Percentiles rank a stretch among this genome's conserved stretches.
Evolutionary conservation across 176 grass and related monocot genomes (phyloP).

Genomic region (Ensete glaucum): DNA sequence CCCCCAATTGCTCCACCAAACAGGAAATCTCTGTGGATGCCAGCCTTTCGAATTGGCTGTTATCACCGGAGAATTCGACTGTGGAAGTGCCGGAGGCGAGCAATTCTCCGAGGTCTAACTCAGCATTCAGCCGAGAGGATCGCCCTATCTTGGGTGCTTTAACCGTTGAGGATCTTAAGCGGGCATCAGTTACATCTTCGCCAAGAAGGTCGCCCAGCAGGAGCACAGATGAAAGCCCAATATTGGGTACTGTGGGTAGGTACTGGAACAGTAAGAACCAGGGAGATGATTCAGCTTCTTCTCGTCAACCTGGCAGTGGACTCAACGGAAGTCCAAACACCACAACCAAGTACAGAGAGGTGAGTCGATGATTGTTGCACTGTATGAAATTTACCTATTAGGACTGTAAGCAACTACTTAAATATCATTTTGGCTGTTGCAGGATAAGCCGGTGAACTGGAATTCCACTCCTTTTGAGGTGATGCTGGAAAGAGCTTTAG

Average conservation of each 20-base stretch:
- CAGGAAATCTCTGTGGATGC: slow-evolving; percentile 65
- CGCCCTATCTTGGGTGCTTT: slow-evolving; percentile 80
- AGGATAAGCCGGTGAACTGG: slow-evolving; percentile 56
- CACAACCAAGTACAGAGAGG: slow-evolving; percentile 57
- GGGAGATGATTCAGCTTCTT: slow-evolving; percentile 11
- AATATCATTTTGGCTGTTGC: slow-evolving; percentile 11
- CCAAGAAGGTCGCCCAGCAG: slow-evolving; percentile 57
- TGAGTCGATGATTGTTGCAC: background rate
- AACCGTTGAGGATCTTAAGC: slow-evolving; percentile 79
- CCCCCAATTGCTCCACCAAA: slow-evolving; percentile 37
- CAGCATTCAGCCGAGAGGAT: slow-evolving; percentile 58
- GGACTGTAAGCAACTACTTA: background rate
- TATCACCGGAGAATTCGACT: slow-evolving; percentile 27
- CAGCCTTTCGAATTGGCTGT: slow-evolving; percentile 88
- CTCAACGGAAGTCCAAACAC: slow-evolving; percentile 48
- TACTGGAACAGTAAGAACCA: slow-evolving; percentile 19
- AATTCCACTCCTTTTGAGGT: slow-evolving; percentile 50
- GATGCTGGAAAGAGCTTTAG: slow-evolving; percentile 43
- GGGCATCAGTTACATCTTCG: slow-evolving; percentile 64
- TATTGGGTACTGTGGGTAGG: slow-evolving; percentile 74
- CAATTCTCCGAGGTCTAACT: slow-evolving; percentile 36
- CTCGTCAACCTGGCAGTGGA: slow-evolving; percentile 36
- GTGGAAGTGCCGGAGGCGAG: slow-evolving; percentile 39
- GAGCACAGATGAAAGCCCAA: slow-evolving; percentile 68
- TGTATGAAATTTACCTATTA: background rate